Evolutionary conservation across 768 basidiomycete species (phyloP), one percentile per base, ranked within the genome.

Genomic region (Dioszegia crocea): DNA sequence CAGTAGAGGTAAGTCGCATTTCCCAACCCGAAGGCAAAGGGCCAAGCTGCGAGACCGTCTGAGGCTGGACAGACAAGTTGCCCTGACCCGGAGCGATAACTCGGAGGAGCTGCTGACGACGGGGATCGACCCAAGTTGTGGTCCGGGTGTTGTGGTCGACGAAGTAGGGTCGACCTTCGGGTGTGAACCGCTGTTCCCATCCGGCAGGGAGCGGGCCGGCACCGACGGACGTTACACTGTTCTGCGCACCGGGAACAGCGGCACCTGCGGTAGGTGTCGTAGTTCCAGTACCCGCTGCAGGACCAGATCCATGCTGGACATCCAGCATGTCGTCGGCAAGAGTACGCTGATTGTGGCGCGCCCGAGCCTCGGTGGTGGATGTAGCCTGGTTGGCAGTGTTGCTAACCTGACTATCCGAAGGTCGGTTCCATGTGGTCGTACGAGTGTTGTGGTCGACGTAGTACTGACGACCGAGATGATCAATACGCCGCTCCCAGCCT

Each of bases 91-190:
- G 91, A 19, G 91, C 93, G 86, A 98, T 89, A 47, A 97, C 93
- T 62, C 94, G 91, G 60, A 98, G 88, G 61, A 98, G 84, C 11
- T 92, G 91, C 79, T 98, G 96, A 45, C 96, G 86, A 49, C 96
- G 88, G 38, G 96, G 96, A 76, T 99, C 96, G 23, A 98, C 93
- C 96, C 96, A 99, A n/a, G 96, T 99, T 30, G 96, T 98, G 19
- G 96, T 98, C 47, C 96, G 85, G 11, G 94, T 98, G 75, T 99
- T 99, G 80, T 99, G 96, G 76, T 99, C 96, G 49, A 99, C 96
- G 77, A 96, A 99, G 79, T 99, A 99, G 1, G 96, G 91, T 39
- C 96, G 85, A 19, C 96, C 96, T 79, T 99, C 96, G 0, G 93
- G 92, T 2, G 96, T 99, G 79, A 93, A 94, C 36, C 96, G 85